Evolutionary conservation across 2,329 filamentous ascomycete species (phyloP).

Genomic region (Knufia fluminis): DNA sequence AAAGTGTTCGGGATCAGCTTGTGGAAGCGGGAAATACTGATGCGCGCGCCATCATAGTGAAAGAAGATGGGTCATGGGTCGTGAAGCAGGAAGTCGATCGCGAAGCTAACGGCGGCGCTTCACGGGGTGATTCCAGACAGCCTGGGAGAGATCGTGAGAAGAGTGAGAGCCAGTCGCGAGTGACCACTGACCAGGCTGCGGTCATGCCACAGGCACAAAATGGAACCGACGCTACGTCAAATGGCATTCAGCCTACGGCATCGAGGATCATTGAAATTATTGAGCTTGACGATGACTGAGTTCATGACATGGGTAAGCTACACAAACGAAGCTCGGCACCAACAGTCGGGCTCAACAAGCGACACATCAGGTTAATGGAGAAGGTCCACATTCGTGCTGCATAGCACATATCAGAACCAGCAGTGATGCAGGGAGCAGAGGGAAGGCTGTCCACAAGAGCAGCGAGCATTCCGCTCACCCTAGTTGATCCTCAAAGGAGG

Average conservation of each 20-base stretch:
- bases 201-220: neutral
- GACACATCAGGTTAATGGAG: no score
- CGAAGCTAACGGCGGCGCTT: neutral
- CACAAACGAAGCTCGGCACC: no score
- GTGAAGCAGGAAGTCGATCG: slow-evolving; percentile 32
- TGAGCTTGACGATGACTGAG: slow-evolving; percentile 2
- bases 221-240: neutral
- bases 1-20: slow-evolving; percentile 51
- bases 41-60: slow-evolving; percentile 54
- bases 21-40: slow-evolving; percentile 39
- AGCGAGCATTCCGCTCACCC: no score
- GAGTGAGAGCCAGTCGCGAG: neutral
- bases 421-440: no score
- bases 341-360: no score
- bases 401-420: no score
- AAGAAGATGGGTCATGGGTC: slow-evolving; percentile 57
- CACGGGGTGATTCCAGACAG: neutral
- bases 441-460: no score
- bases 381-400: no score
- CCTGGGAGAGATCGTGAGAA: neutral
- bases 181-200: neutral
- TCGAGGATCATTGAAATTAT: neutral
- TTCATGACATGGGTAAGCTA: neutral
- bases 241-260: neutral
- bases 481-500: no score